Percentiles rank a stretch among this genome's conserved stretches.
These are phyloP conservation scores for Aristolochia californica DNA, from an alignment of 164 flowering plant genomes.

Conservation along the genomic window DNA sequence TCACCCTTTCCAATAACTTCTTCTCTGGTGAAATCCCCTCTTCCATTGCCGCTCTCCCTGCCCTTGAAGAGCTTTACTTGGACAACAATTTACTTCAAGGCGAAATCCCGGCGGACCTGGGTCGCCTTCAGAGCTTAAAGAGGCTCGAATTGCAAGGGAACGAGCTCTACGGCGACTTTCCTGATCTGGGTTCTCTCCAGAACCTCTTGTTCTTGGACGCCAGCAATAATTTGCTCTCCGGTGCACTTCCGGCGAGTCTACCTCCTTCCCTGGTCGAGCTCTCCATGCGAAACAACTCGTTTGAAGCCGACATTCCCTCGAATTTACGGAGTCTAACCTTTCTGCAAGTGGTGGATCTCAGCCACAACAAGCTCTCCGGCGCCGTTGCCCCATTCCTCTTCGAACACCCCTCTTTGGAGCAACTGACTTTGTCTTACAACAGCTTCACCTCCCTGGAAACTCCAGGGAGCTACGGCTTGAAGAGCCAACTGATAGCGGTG, in stretches of 20 bases:
- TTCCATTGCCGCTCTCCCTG: conserved; percentile 40
- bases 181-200: conserved; percentile 40
- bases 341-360: conserved; percentile 73
- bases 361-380: conserved; percentile 60
- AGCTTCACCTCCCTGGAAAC: conserved; percentile 29
- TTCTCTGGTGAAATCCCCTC: conserved; percentile 65
- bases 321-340: conserved; percentile 10
- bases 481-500: conserved; percentile 55
- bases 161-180: conserved; percentile 45
- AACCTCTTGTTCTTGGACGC: conserved; percentile 44
- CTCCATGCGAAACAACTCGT: conserved; percentile 53
- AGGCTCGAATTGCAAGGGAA: conserved; percentile 68
- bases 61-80: conserved; percentile 60
- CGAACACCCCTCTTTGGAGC: conserved; percentile 68
- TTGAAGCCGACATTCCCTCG: conserved; percentile 38
- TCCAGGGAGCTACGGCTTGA: conserved; percentile 19
- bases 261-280: conserved; percentile 53
- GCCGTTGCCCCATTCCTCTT: conserved; percentile 45
- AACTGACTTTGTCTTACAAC: conserved; percentile 69
- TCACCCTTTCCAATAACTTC: conserved; percentile 57
- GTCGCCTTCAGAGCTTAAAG: conserved; percentile 28
- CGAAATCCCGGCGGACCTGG: conserved; percentile 37
- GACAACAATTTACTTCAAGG: conserved; percentile 57
- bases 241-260: conserved; percentile 32
- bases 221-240: conserved; percentile 59